Base-by-base conservation (phyloP, 1,284 basidiomycete species). In the Cryptococcus jaspeensis region DNA sequence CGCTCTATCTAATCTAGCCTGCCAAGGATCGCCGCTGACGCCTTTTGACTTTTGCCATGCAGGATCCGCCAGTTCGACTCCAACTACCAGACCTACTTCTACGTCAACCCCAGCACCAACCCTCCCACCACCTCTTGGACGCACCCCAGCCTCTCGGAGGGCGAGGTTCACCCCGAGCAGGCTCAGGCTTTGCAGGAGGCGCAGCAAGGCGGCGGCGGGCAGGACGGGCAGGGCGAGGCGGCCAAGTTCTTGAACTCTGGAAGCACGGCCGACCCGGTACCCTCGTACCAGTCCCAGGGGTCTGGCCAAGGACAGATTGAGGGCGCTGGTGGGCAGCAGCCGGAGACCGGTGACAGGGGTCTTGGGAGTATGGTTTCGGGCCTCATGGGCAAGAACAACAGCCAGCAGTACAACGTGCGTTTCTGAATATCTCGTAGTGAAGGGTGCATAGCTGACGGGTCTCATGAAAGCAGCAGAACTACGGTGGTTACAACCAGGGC, bases 121-220 rank as follows among this genome's bases (percentile, higher is more conserved):
- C 70, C 69, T 12, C 65, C 69, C 6, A 68, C 68, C 9, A 70
- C 64, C n/a, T 60, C 65, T 9, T 72, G 71, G 69, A 72, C 63
- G 11, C 70, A 70, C 58, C 72, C 70, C 1, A 45, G 48, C 6
- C 35, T 64, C 7, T 42, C 50, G 32, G 55, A 58, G n/a, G 69
- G 69, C n/a, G 46, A 71, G 56, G 50, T 66, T 11, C 64, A 67
- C 47, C 67, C 69, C n/a, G 70, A 71, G 54, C 69, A 72, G 51
- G 43, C 62, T 15, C 55, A 59, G 9, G 65, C 63, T 5, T 42
- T 65, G n/a, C 44, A 61, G 35, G 25, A 52, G 12, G 53, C 49
- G n/a, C 38, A 48, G 25, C 55, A 60, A 23, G 44, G 20, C 12
- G 32, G 38, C 9, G 36, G 36, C 25, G 42, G 46, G 16, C 18